phyloP scores from a whole-genome alignment of 139 green algal genomes.

The Marvania coccoides region DNA sequence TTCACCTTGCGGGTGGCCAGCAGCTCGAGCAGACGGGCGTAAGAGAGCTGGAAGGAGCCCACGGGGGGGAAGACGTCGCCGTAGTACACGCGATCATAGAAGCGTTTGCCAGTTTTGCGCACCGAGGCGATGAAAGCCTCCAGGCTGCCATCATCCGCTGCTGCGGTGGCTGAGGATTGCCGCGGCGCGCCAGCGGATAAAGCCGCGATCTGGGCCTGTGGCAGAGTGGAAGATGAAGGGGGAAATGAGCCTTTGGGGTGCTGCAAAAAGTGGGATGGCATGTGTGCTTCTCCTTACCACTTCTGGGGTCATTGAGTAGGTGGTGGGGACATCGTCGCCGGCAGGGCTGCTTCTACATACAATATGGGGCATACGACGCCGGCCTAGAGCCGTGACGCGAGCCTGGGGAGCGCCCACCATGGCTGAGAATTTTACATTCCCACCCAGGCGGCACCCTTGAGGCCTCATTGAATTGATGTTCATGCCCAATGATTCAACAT shows the following conservation, averaged over 20 bases:
- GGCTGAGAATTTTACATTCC: background rate
- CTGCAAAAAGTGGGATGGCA: too few relatives aligned
- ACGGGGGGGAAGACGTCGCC: slow-evolving; percentile 37
- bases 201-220: background rate
- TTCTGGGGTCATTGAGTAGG: background rate
- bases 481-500: too few relatives aligned
- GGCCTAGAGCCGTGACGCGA: too few relatives aligned
- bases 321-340: background rate
- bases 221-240: background rate
- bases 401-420: background rate
- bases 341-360: background rate
- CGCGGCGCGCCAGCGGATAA: background rate
- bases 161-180: background rate
- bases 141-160: background rate
- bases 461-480: too few relatives aligned
- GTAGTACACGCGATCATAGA: slow-evolving; percentile 38
- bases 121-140: background rate
- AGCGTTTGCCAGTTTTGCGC: background rate
- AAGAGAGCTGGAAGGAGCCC: slow-evolving; percentile 36
- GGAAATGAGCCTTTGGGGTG: background rate
- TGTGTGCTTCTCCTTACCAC: background rate
- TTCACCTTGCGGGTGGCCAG: slow-evolving; percentile 47
- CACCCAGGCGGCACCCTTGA: too few relatives aligned
- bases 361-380: background rate
- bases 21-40: slow-evolving; percentile 52